Evolutionary conservation across 1,284 basidiomycete genomes (phyloP).

Genomic region (Pisolithus thermaeus): DNA sequence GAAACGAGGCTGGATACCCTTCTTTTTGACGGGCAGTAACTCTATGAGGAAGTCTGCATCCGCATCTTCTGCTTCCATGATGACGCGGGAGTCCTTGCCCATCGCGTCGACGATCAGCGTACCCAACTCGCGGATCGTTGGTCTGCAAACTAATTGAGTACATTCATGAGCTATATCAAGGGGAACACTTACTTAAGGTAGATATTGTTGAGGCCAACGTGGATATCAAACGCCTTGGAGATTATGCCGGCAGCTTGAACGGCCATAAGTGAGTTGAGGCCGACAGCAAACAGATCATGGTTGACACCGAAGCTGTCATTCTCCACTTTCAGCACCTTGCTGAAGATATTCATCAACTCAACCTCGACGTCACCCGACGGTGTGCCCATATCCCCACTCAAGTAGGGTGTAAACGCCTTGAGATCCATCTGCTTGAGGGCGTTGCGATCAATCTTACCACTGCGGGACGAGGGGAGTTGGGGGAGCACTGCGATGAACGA

Average conservation of each 20-base stretch:
- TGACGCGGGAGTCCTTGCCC: constrained; percentile 21
- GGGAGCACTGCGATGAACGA: constrained; percentile 24
- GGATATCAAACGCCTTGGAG: constrained; percentile 26
- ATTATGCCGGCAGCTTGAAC: constrained; percentile 25
- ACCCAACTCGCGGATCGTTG: constrained; percentile 21
- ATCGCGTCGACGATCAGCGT: constrained; percentile 23
- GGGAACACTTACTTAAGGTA: constrained; percentile 22
- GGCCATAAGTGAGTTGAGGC: constrained; percentile 26
- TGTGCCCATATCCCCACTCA: constrained; percentile 19
- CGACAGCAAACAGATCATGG: constrained; percentile 25
- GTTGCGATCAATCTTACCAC: constrained; percentile 25
- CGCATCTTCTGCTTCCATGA: constrained; percentile 25
- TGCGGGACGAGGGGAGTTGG: constrained; percentile 18
- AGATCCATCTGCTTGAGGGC: constrained; percentile 25
- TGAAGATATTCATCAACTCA: constrained; percentile 22
- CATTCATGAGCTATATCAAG: not conserved
- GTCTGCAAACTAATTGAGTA: constrained; percentile 7
- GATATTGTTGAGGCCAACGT: constrained; percentile 25
- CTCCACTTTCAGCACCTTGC: constrained; percentile 17
- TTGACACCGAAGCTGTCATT: constrained; percentile 20
- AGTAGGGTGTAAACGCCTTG: constrained; percentile 15
- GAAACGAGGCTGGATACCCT: constrained; percentile 21
- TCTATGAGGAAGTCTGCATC: constrained; percentile 23
- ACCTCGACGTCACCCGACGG: constrained; percentile 22
- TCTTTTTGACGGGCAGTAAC: constrained; percentile 27